Base-by-base conservation (phyloP, 2,329 filamentous ascomycete species). In the Aspergillus neotritici region DNA sequence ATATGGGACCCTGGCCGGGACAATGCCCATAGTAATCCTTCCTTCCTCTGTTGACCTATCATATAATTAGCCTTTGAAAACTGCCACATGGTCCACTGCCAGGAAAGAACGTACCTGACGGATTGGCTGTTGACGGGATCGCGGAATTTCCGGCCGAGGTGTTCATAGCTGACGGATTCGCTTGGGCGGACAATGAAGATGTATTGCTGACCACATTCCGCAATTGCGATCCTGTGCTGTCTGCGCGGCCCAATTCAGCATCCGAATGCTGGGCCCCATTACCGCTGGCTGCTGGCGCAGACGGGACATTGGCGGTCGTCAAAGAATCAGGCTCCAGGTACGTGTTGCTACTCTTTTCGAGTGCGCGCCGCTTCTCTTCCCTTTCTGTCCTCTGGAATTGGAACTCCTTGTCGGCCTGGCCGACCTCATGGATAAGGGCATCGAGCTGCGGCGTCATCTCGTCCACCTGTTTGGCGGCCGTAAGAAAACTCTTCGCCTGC, bases 381-480 rank as follows among this genome's bases (percentile, higher is more conserved):
- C 93, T 79, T 63, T 97, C 93, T n/a, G 87, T 87, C 40, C 90
- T 78, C 61, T 95, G 88, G 46, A 97, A 87, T 60, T 96, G 89
- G 61, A 93, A 98, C 60, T 97, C 91, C 65, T 97, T 96, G 64
- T 97, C 90, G 16, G 89, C 89, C 56, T 93, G 84, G 49, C 82
- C 82, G n/a, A 98, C 93, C 64, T 97, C 91, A 41, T 79, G 79
- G 31, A 86, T 86, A 28, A 98, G 71, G 2, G 91, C 91, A 54
- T 97, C 88, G 2, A 98, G 75, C 58, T 96, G 88, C 0, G 93
- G 93, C 13, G 94, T 74, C 67, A 95, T 80, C 15, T 77, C 80
- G 52, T 95, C 90, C 38, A 98, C 84, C 65, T 85, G 94, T 66
- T 90, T 90, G 10, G 91, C 85, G 0, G 90, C 85, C 1, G 78